Conservation (phyloP, 106 monocot genomes). For the Dendrobium huoshanense region DNA sequence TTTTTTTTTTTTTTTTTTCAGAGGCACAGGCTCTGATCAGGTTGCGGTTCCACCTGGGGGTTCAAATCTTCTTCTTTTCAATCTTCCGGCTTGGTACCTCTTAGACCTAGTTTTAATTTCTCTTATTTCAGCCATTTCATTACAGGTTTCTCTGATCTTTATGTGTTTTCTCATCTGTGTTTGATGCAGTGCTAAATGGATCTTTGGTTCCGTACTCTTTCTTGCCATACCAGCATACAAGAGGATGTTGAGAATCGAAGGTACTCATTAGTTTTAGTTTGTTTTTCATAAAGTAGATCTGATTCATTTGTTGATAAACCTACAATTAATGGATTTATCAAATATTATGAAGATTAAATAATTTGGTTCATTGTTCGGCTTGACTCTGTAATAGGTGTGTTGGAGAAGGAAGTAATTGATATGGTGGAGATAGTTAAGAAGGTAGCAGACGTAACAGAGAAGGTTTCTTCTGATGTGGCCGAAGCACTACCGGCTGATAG, state of each 20-base stretch:
- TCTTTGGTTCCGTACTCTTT: not conserved
- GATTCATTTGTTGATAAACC: not conserved
- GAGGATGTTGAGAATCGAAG: slow-evolving; percentile 3
- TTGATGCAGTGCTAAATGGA: slow-evolving; percentile 7
- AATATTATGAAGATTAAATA: not conserved
- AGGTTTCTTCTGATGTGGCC: slow-evolving; percentile 8
- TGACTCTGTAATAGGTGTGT: not conserved
- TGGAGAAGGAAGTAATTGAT: slow-evolving; percentile 2
- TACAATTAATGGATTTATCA: not conserved
- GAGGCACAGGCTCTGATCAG: not conserved
- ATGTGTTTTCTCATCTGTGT: not conserved
- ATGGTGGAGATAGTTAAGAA: slow-evolving; percentile 1
- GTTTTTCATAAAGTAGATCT: not conserved
- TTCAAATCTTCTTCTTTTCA: not conserved
- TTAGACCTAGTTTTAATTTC: not conserved
- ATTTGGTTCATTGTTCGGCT: not conserved
- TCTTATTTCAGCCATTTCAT: not conserved
- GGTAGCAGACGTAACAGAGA: slow-evolving; percentile 4
- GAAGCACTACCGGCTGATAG: not conserved
- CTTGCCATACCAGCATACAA: not conserved
- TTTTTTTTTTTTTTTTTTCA: not conserved
- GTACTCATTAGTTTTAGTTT: not conserved
- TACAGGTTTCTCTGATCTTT: not conserved
- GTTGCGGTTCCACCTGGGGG: not conserved
- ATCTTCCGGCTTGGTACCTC: not conserved